These are phyloP conservation scores for Globisporangium polare DNA, from an alignment of 352 stramenopile species.

Conservation along the genomic window DNA sequence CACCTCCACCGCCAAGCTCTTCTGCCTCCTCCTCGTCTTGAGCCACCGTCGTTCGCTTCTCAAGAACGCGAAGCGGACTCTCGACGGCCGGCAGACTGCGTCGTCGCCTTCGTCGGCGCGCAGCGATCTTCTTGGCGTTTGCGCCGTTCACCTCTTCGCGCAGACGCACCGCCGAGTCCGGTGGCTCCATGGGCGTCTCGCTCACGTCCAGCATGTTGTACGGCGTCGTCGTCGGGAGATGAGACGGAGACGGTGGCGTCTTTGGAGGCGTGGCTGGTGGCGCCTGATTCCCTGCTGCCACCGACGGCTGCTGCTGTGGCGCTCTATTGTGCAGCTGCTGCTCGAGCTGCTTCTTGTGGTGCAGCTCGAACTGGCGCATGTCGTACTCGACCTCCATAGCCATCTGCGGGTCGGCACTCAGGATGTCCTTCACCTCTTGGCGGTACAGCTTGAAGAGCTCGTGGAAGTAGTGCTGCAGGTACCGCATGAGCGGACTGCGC, in stretches of 20 bases:
- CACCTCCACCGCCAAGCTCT: neutral
- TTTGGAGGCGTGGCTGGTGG: conserved; percentile 15
- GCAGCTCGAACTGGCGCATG: conserved; percentile 72
- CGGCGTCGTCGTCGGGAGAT: conserved; percentile 14
- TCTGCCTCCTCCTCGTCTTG: conserved; percentile 23
- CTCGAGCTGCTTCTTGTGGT: conserved; percentile 46
- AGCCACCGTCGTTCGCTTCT: conserved; percentile 29
- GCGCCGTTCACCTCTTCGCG: conserved; percentile 27
- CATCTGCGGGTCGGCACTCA: conserved; percentile 91
- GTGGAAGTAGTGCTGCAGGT: conserved; percentile 93
- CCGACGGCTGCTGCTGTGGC: neutral
- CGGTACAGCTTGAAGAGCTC: conserved; percentile 94
- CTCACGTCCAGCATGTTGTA: conserved; percentile 34
- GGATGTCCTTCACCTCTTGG: conserved; percentile 91
- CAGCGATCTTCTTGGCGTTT: conserved; percentile 21
- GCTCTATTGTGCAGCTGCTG: conserved; percentile 18
- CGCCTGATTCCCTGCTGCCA: neutral
- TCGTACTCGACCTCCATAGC: conserved; percentile 97
- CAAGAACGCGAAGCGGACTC: conserved; percentile 32
- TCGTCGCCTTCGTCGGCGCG: conserved; percentile 24
- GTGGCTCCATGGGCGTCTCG: conserved; percentile 24
- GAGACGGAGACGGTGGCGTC: conserved; percentile 23
- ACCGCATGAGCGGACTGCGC: conserved; percentile 91
- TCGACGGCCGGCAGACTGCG: conserved; percentile 45
- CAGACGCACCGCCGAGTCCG: conserved; percentile 19